phyloP scores from a whole-genome alignment of 768 basidiomycete genomes.

The Russula olivacea region DNA sequence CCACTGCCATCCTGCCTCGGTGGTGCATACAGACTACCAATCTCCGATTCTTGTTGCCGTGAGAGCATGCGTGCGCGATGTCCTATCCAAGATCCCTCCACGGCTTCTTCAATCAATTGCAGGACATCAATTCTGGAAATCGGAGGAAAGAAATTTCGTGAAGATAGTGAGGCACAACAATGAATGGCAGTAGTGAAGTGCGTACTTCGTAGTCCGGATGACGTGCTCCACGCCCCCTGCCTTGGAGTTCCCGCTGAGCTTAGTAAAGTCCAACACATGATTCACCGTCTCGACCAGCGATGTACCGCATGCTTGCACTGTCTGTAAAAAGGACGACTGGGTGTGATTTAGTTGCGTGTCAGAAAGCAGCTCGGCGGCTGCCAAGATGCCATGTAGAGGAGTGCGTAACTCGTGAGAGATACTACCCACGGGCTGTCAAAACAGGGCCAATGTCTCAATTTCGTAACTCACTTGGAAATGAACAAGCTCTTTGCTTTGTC shows the following conservation, averaged over 20 bases:
- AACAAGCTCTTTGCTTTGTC: slow-evolving; percentile 92
- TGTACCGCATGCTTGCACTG: slow-evolving; percentile 92
- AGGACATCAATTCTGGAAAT: slow-evolving; percentile 57
- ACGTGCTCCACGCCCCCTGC: slow-evolving; percentile 72
- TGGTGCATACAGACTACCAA: slow-evolving; percentile 90
- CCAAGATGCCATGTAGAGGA: slow-evolving; percentile 90
- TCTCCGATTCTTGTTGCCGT: slow-evolving; percentile 57
- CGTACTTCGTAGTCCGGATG: slow-evolving; percentile 61
- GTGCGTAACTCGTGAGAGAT: slow-evolving; percentile 90
- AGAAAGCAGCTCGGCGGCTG: slow-evolving; percentile 83
- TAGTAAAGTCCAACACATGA: slow-evolving; percentile 94
- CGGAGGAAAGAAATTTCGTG: not conserved
- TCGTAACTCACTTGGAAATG: slow-evolving; percentile 69
- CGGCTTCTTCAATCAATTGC: slow-evolving; percentile 80
- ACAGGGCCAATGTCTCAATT: not conserved
- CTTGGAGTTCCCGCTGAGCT: slow-evolving; percentile 81
- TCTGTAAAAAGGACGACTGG: slow-evolving; percentile 83
- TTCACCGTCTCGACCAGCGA: slow-evolving; percentile 95
- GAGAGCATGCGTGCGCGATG: slow-evolving; percentile 73
- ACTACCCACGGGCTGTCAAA: slow-evolving; percentile 35
- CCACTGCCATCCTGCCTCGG: slow-evolving; percentile 49
- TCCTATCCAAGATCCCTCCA: slow-evolving; percentile 94
- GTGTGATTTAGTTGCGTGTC: slow-evolving; percentile 79
- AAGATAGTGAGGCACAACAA: not conserved
- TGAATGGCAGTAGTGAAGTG: not conserved